These are phyloP conservation scores for Epithemia pelagica DNA, from an alignment of 108 stramenopile genomes.

Conservation along the genomic window DNA sequence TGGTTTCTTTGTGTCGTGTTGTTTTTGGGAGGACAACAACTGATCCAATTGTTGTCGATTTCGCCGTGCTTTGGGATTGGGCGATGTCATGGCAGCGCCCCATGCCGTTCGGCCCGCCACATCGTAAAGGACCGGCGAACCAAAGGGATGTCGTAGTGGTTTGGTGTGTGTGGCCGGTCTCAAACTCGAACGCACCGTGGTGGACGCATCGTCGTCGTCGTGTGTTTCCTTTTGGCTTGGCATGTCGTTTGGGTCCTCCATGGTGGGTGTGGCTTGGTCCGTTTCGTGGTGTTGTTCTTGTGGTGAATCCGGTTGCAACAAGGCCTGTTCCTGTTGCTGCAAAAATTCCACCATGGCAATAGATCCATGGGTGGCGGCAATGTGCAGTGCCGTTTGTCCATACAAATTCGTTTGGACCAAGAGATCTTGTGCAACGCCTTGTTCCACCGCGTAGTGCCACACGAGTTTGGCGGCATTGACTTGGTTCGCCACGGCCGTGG, in stretches of 20 bases:
- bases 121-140: constrained; percentile 42
- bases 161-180: not conserved
- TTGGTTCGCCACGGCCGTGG: constrained; percentile 35
- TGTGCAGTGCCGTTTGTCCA: constrained; percentile 79
- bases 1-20: constrained; percentile 7
- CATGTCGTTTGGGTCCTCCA: constrained; percentile 9
- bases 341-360: constrained; percentile 48
- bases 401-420: constrained; percentile 35
- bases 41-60: constrained; percentile 54
- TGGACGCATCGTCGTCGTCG: not conserved
- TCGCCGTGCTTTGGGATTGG: constrained; percentile 35
- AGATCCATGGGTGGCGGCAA: constrained; percentile 60
- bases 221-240: constrained; percentile 4
- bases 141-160: not conserved
- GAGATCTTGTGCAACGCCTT: not conserved
- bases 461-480: constrained; percentile 24
- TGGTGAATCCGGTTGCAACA: constrained; percentile 9
- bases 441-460: constrained; percentile 14
- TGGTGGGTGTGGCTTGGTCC: constrained; percentile 1
- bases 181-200: not conserved
- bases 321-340: not conserved
- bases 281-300: no score
- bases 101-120: constrained; percentile 58
- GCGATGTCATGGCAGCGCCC: constrained; percentile 51
- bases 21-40: constrained; percentile 48